Evolutionary conservation across 169 alveolate species (phyloP).

Genomic region (Plasmodium falciparum): DNA sequence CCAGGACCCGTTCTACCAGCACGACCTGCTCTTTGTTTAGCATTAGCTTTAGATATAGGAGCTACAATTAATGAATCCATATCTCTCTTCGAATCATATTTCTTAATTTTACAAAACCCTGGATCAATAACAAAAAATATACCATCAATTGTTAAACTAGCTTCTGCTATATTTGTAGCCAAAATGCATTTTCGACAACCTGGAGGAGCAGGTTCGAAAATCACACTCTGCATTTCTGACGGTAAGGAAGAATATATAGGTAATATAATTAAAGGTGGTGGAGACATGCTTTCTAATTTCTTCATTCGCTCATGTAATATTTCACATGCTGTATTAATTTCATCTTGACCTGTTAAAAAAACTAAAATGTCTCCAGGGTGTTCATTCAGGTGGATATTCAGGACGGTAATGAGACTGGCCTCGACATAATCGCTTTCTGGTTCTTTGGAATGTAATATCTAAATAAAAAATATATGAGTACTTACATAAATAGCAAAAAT

Average conservation of each 20-base stretch:
- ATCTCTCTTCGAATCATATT: slow-evolving; percentile 97
- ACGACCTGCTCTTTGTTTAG: slow-evolving; percentile 99
- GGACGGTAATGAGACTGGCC: slow-evolving; percentile 97
- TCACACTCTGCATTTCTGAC: slow-evolving; percentile 96
- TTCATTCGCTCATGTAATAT: slow-evolving; percentile 96
- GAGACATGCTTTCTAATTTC: slow-evolving; percentile 94
- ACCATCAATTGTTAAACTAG: slow-evolving; percentile 99
- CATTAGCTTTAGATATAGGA: slow-evolving; percentile 98
- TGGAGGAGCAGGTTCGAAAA: slow-evolving; percentile 98
- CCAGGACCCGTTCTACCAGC: slow-evolving; percentile 99
- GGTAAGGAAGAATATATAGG: slow-evolving; percentile 99
- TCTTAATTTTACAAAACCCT: slow-evolving; percentile 98
- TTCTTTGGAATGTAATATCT: slow-evolving; percentile 93
- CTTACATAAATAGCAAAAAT: not conserved
- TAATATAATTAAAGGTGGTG: slow-evolving; percentile 96
- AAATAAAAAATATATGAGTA: not conserved
- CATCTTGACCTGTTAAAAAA: slow-evolving; percentile 99
- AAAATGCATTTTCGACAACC: slow-evolving; percentile 98
- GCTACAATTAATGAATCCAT: slow-evolving; percentile 98
- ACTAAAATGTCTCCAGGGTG: slow-evolving; percentile 99
- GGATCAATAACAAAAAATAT: slow-evolving; percentile 99
- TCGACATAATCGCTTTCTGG: slow-evolving; percentile 99
- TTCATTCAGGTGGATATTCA: slow-evolving; percentile 97
- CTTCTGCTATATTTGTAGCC: slow-evolving; percentile 99
- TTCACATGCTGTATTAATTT: slow-evolving; percentile 98